A percentile compares a stretch with the other conserved stretches of the same genome.
Conservation (phyloP, 75 land plant species). For the Selaginella tamariscina region DNA sequence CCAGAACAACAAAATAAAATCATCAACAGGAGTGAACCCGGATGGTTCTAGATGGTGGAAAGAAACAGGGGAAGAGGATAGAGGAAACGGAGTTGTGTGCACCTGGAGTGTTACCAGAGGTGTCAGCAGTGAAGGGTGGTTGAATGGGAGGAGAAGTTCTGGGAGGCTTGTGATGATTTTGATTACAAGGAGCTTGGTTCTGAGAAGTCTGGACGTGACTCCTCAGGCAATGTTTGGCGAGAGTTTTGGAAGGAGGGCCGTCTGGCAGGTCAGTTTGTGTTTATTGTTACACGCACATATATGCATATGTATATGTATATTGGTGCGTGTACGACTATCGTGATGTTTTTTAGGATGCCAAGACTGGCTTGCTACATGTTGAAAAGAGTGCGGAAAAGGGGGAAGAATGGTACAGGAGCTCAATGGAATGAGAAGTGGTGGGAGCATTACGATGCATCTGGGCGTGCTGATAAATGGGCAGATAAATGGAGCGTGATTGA, state of each 20-base stretch:
- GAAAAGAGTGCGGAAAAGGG: conserved; percentile 97
- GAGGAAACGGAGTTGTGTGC: conserved; percentile 71
- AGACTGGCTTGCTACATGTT: conserved; percentile 57
- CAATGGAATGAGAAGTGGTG: conserved; percentile 98
- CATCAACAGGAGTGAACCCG: conserved; percentile 37
- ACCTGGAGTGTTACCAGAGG: conserved; percentile 81
- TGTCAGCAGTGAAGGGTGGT: conserved; percentile 51
- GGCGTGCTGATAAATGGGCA: conserved; percentile 87
- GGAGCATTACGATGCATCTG: conserved; percentile 88
- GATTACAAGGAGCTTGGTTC: conserved; percentile 94
- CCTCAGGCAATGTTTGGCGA: conserved; percentile 86
- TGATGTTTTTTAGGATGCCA: conserved; percentile 32
- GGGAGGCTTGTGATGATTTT: conserved; percentile 89
- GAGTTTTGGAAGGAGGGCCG: conserved; percentile 94
- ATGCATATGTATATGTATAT: too few species aligned
- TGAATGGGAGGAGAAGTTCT: conserved; percentile 96
- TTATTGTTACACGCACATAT: too few species aligned
- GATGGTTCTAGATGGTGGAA: conserved; percentile 99
- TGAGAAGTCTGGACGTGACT: conserved; percentile 94
- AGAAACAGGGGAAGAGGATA: conserved; percentile 69
- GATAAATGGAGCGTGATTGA: conserved; percentile 93
- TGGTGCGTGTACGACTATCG: neutral
- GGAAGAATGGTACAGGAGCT: conserved; percentile 52
- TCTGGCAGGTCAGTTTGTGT: conserved; percentile 65
- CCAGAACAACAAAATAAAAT: conserved; percentile 7